Conservation (phyloP, 805 yeast species). For the Metschnikowia matae region DNA sequence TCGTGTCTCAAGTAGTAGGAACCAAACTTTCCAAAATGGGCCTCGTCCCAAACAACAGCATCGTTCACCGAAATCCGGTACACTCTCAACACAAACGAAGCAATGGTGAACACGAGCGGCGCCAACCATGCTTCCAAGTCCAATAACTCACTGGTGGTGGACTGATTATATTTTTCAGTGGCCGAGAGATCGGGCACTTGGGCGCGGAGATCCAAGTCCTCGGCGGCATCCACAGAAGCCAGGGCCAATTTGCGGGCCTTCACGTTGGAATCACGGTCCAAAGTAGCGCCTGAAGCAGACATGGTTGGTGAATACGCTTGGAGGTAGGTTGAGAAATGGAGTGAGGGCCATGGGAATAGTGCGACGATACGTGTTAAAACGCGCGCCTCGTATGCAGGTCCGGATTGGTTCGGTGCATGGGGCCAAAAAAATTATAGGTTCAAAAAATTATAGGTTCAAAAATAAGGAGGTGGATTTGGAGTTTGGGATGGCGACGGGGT, state of each 20-base stretch:
- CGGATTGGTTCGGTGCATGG: neutral
- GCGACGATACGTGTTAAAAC: conserved; percentile 9
- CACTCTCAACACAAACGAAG: conserved; percentile 72
- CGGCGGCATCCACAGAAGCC: neutral
- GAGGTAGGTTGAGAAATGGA: neutral
- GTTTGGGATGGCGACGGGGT: too few species aligned
- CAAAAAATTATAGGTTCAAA: too few species aligned
- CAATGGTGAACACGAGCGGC: conserved; percentile 60
- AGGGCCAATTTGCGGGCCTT: conserved; percentile 4
- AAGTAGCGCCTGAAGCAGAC: conserved; percentile 17
- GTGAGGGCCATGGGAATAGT: neutral
- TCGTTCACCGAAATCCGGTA: conserved; percentile 65
- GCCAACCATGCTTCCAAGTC: conserved; percentile 42
- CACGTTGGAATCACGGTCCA: conserved; percentile 5
- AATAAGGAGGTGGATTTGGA: too few species aligned
- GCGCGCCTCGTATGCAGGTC: conserved; percentile 3
- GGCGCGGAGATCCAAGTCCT: neutral
- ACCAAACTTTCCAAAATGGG: conserved; percentile 96
- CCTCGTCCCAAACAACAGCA: conserved; percentile 88
- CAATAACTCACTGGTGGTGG: conserved; percentile 19
- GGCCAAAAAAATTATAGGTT: too few species aligned
- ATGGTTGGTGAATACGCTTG: conserved; percentile 6
- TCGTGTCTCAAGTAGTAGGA: conserved; percentile 83
- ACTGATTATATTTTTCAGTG: conserved; percentile 15
- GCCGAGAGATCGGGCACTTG: conserved; percentile 14